Conservation (phyloP, 2,329 filamentous ascomycete species). For the Paecilomyces fulvus region DNA sequence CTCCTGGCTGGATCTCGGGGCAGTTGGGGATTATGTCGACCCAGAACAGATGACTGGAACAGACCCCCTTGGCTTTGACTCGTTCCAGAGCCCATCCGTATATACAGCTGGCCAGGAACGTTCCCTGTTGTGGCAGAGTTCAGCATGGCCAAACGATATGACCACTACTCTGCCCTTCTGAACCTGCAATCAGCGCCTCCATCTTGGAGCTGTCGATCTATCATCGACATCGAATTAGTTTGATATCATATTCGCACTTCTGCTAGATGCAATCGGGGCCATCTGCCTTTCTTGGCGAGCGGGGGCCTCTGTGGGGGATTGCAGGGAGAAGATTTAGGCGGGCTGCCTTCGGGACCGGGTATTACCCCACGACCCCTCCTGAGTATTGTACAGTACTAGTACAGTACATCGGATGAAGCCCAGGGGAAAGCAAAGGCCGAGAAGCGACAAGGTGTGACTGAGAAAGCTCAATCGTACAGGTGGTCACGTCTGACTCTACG, state of each 20-base stretch:
- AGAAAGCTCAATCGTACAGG: background rate
- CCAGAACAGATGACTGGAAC: slow-evolving; percentile 32
- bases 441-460: background rate
- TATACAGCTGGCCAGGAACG: slow-evolving; percentile 23
- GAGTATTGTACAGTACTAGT: background rate
- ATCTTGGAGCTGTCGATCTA: background rate
- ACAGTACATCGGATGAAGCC: background rate
- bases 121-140: slow-evolving; percentile 28
- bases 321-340: background rate
- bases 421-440: background rate
- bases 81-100: slow-evolving; percentile 24
- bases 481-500: background rate
- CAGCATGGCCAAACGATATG: slow-evolving; percentile 35
- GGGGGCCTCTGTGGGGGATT: background rate
- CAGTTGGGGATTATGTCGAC: slow-evolving; percentile 50
- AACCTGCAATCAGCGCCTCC: background rate
- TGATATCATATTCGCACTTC: background rate
- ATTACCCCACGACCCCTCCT: background rate
- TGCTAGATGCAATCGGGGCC: background rate
- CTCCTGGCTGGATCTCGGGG: slow-evolving; percentile 54
- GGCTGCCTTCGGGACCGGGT: background rate
- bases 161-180: slow-evolving; percentile 28
- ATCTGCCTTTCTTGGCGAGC: background rate
- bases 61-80: slow-evolving; percentile 27
- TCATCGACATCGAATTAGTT: background rate